Evolutionary conservation across 306 rosid genomes (phyloP).

Genomic region (Argentina anserina): DNA sequence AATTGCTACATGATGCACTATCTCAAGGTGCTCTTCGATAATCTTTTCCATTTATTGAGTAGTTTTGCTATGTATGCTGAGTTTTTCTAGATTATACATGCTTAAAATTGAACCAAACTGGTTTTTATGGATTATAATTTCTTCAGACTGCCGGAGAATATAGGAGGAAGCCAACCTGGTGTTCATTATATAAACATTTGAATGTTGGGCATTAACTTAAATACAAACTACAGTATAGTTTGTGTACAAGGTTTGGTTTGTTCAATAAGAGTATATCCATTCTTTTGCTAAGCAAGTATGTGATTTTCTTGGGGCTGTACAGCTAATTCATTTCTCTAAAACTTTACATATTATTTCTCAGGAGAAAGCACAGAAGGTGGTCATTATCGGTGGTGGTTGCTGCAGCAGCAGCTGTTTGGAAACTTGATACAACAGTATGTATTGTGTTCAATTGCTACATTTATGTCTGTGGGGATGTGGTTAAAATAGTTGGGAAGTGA

Average conservation of each 20-base stretch:
- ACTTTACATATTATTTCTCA: slow-evolving; percentile 25
- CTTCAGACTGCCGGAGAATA: slow-evolving; percentile 77
- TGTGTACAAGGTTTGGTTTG: background rate
- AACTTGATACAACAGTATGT: slow-evolving; percentile 88
- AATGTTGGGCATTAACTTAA: background rate
- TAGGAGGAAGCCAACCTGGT: slow-evolving; percentile 83
- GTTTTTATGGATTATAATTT: slow-evolving; percentile 23
- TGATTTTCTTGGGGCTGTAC: background rate
- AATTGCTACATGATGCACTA: slow-evolving; percentile 77
- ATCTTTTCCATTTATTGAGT: slow-evolving; percentile 13
- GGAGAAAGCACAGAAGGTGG: slow-evolving; percentile 76
- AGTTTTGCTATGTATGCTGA: background rate
- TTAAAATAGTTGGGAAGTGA: background rate
- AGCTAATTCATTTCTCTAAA: slow-evolving; percentile 1
- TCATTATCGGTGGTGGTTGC: slow-evolving; percentile 97
- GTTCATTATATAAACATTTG: slow-evolving; percentile 55
- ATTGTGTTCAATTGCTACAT: slow-evolving; percentile 13
- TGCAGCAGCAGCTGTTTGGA: slow-evolving; percentile 92
- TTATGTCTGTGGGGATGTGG: background rate
- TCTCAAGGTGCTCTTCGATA: slow-evolving; percentile 57
- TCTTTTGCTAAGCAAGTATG: background rate
- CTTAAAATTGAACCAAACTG: slow-evolving; percentile 15
- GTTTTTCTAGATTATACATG: slow-evolving; percentile 9
- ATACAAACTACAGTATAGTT: background rate
- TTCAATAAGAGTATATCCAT: background rate